phyloP scores from a whole-genome alignment of 1,284 basidiomycete genomes.

The Veloboletus limbatus region DNA sequence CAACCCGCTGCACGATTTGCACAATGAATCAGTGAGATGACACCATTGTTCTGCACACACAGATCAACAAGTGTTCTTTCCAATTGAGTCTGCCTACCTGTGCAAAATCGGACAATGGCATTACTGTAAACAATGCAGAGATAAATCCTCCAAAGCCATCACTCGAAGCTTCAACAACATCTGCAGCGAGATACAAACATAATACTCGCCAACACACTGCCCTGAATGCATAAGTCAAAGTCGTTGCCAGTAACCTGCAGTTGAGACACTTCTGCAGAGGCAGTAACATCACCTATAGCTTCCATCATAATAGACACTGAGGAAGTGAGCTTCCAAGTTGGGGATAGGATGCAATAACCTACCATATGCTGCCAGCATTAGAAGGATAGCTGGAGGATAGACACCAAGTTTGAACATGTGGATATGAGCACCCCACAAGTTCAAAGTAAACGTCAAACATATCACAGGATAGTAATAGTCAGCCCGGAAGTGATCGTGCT shows the following conservation, averaged over 20 bases:
- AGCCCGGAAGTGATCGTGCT: conserved; percentile 65
- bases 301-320: conserved; percentile 76
- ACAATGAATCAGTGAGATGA: conserved; percentile 76
- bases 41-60: conserved; percentile 81
- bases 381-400: conserved; percentile 80
- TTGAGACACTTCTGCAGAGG: conserved; percentile 78
- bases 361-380: conserved; percentile 82
- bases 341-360: too few species aligned
- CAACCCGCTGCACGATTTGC: conserved; percentile 72
- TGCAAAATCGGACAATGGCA: conserved; percentile 78
- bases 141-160: conserved; percentile 75
- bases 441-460: background rate
- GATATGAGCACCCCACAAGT: background rate
- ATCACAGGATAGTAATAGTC: conserved; percentile 78
- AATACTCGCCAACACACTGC: conserved; percentile 69
- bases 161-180: conserved; percentile 38
- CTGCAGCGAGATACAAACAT: background rate
- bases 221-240: conserved; percentile 80
- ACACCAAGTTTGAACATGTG: conserved; percentile 77
- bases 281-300: conserved; percentile 85
- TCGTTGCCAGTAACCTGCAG: conserved; percentile 65
- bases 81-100: too few species aligned
- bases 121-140: conserved; percentile 77
- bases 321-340: too few species aligned
- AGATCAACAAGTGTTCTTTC: too few species aligned